Conservation (phyloP, 495 filamentous ascomycete genomes). For the Monascus purpureus region DNA sequence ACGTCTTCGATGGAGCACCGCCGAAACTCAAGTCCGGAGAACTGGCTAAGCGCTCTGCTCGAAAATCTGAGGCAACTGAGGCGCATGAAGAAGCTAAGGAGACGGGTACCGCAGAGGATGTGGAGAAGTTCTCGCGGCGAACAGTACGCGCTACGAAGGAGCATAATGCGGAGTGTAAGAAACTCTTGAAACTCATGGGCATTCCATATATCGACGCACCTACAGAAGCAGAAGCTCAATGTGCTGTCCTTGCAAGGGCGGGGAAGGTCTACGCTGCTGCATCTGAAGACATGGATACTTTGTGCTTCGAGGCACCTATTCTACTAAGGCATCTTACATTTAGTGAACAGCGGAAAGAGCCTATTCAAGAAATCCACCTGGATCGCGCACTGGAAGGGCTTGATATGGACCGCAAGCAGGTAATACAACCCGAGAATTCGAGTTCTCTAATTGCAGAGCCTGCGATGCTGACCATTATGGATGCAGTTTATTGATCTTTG, state of each 20-base stretch:
- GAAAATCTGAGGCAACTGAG: constrained; percentile 79
- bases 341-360: constrained; percentile 92
- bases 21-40: constrained; percentile 96
- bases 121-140: constrained; percentile 93
- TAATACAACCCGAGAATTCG: constrained; percentile 27
- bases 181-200: constrained; percentile 83
- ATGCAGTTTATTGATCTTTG: constrained; percentile 88
- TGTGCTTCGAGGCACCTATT: constrained; percentile 89
- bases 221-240: constrained; percentile 95
- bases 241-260: constrained; percentile 75
- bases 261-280: constrained; percentile 96
- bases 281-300: constrained; percentile 97
- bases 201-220: constrained; percentile 90
- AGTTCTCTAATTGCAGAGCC: too few relatives aligned
- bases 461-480: too few relatives aligned
- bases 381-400: constrained; percentile 73
- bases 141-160: constrained; percentile 92
- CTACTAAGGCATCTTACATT: constrained; percentile 88
- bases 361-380: constrained; percentile 87
- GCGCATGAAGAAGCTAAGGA: constrained; percentile 91
- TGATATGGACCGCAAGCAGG: constrained; percentile 72
- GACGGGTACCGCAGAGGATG: constrained; percentile 88
- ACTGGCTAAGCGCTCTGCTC: constrained; percentile 80
- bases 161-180: constrained; percentile 90
- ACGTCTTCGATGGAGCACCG: constrained; percentile 93